Base-by-base conservation (phyloP, 768 basidiomycete genomes). In the Panus rudis region DNA sequence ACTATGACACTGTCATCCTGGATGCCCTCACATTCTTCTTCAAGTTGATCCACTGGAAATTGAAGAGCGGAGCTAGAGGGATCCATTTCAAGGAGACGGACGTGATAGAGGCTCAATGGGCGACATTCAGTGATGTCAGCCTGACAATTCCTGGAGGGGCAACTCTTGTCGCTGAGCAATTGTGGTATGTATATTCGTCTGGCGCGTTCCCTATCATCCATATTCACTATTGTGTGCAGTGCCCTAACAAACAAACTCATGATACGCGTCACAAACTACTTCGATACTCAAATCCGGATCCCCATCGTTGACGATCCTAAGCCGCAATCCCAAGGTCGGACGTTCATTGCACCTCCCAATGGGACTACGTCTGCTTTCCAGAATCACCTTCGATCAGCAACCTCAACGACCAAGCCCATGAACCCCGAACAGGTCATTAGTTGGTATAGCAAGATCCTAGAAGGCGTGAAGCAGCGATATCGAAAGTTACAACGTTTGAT, bases 1-100 rank as follows among this genome's bases (percentile, higher is more conserved):
- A 91, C 52, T 99, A 96, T 61, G 93, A 99, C 62, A 64, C 72
- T 16, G 90, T 90, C 2, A 82, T 99, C 43, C 69, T 94, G 45
- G 85, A 93, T 49, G 88, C 89, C 2, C 67, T 98, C 48, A 75
- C 79, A 6, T 81, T 82, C 57, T 93, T 98, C 65, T 99, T 99
- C 73, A 84, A 78, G 57, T 71, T 99, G 26, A 81, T 98, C 17
- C 91, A 94, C 52, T 92, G 86, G 88, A 94, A 97, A 62, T 72
- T 99, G 40, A 94, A 94, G 70, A 86, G 88, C 50, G 90, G 86
- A 16, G 76, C 81, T 46, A 92, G 90, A 60, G 87, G 85, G 16
- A 90, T 93, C 37, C 88, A 94, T 63, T 93, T 98, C 71, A 92
- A 93, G 58, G 96, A 99, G 69, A 96, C 93, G 0, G 94, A 98